These are phyloP conservation scores for Aegilops bicornis DNA, from an alignment of 176 grass and related monocot genomes.

Conservation along the genomic window DNA sequence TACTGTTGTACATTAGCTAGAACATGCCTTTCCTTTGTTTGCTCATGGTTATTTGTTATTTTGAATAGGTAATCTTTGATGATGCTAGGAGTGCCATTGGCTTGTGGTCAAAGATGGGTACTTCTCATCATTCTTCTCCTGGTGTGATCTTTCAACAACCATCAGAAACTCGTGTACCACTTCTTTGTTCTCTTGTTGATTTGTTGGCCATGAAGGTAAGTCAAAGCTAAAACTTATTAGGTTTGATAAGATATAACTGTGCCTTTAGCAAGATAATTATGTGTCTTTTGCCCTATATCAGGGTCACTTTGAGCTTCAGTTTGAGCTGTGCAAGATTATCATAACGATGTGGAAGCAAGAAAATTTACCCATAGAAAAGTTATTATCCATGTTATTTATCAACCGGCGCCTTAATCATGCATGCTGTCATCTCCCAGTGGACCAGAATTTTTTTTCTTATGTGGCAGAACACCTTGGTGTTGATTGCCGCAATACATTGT, in stretches of 20 bases:
- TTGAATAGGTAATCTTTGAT: constrained; percentile 61
- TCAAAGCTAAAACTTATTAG: background rate
- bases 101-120: constrained; percentile 51
- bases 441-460: constrained; percentile 55
- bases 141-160: constrained; percentile 29
- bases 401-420: constrained; percentile 72
- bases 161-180: constrained; percentile 44
- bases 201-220: constrained; percentile 77
- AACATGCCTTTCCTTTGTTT: constrained; percentile 24
- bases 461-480: constrained; percentile 47
- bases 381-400: constrained; percentile 57
- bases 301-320: constrained; percentile 77
- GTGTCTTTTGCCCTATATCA: constrained; percentile 36
- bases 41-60: constrained; percentile 28
- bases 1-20: background rate
- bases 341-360: constrained; percentile 58
- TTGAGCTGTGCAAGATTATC: constrained; percentile 73
- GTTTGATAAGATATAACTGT: background rate
- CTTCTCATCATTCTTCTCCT: constrained; percentile 34
- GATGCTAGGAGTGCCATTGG: constrained; percentile 39
- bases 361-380: constrained; percentile 54
- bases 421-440: constrained; percentile 61
- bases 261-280: constrained; percentile 29
- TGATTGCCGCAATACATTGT: constrained; percentile 42
- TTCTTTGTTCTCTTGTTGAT: constrained; percentile 86